Percentiles rank a stretch among this genome's conserved stretches.
phyloP scores from a whole-genome alignment of 768 basidiomycete species.

The Mycena sanguinolenta region DNA sequence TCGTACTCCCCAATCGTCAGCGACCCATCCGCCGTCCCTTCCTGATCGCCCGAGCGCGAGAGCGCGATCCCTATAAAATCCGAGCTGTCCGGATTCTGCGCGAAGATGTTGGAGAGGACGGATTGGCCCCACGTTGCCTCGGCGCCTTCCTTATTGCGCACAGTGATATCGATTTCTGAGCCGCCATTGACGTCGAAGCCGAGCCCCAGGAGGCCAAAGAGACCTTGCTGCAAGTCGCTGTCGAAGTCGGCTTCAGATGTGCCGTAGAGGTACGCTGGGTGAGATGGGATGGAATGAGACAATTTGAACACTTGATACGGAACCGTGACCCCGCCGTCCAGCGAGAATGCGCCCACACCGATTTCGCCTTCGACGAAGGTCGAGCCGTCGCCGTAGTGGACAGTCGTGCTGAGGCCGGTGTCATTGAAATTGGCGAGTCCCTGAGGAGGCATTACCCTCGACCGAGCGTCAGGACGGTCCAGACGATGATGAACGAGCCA shows the following conservation, averaged over 20 bases:
- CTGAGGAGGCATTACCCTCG: slow-evolving; percentile 34
- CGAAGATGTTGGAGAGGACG: slow-evolving; percentile 35
- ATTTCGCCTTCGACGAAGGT: slow-evolving; percentile 32
- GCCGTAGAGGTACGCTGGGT: too few species aligned
- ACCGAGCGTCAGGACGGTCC: not conserved
- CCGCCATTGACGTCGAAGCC: slow-evolving; percentile 32
- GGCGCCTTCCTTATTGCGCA: slow-evolving; percentile 6
- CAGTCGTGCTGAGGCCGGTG: slow-evolving; percentile 25
- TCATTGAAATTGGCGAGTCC: slow-evolving; percentile 33
- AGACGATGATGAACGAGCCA: not conserved
- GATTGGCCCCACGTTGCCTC: slow-evolving; percentile 27
- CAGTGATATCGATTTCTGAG: slow-evolving; percentile 24
- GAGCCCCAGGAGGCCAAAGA: slow-evolving; percentile 32
- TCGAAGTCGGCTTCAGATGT: slow-evolving; percentile 18
- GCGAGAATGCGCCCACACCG: slow-evolving; percentile 29
- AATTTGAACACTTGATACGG: slow-evolving; percentile 21
- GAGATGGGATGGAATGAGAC: too few species aligned
- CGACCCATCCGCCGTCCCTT: slow-evolving; percentile 31
- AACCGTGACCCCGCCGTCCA: slow-evolving; percentile 12
- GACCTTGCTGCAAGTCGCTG: slow-evolving; percentile 24
- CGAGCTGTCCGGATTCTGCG: slow-evolving; percentile 2
- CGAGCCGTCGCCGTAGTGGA: slow-evolving; percentile 29
- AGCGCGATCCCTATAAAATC: slow-evolving; percentile 35
- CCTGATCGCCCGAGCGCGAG: slow-evolving; percentile 30
- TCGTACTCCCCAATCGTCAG: slow-evolving; percentile 35